A percentile compares a stretch with the other conserved stretches of the same genome.
Conservation (phyloP, 208 protist genomes). For the Acanthamoeba comandoni region DNA sequence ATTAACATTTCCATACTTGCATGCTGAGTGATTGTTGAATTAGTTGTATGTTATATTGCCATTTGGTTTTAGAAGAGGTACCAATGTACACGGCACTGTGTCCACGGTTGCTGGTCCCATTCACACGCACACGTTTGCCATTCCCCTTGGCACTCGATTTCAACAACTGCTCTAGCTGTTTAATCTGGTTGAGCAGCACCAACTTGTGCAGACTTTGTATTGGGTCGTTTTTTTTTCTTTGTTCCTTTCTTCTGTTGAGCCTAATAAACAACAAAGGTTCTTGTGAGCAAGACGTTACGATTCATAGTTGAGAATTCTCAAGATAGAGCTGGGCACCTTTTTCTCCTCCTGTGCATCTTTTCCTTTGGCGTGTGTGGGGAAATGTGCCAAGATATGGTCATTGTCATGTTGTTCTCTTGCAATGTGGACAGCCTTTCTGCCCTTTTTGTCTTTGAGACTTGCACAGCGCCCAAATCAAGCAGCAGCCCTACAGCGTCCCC, state of each 20-base stretch:
- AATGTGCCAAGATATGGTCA: too few species aligned
- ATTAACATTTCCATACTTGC: conserved; percentile 23
- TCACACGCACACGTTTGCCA: neutral
- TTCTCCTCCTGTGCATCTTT: too few species aligned
- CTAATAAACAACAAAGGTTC: too few species aligned
- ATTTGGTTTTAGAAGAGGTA: neutral
- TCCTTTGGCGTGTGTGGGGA: too few species aligned
- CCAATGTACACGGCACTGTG: conserved; percentile 32
- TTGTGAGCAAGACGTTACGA: too few species aligned
- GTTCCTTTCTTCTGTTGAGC: neutral
- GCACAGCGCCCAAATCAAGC: conserved; percentile 15
- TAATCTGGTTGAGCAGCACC: conserved; percentile 20
- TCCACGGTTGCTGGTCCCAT: conserved; percentile 40
- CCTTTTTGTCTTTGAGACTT: conserved; percentile 38
- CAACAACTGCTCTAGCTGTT: neutral
- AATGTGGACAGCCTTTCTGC: conserved; percentile 25
- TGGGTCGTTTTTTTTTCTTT: conserved; percentile 31
- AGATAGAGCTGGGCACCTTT: too few species aligned
- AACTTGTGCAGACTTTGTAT: conserved; percentile 3
- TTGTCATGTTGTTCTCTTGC: neutral
- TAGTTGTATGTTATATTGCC: neutral
- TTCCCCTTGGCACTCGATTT: conserved; percentile 25
- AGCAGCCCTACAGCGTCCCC: conserved; percentile 32
- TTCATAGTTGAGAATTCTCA: too few species aligned
- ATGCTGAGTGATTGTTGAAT: too few species aligned